Percentiles rank a stretch among this genome's conserved stretches.
Conservation (phyloP, 345 rosid species). For the Gossypium longicalyx region DNA sequence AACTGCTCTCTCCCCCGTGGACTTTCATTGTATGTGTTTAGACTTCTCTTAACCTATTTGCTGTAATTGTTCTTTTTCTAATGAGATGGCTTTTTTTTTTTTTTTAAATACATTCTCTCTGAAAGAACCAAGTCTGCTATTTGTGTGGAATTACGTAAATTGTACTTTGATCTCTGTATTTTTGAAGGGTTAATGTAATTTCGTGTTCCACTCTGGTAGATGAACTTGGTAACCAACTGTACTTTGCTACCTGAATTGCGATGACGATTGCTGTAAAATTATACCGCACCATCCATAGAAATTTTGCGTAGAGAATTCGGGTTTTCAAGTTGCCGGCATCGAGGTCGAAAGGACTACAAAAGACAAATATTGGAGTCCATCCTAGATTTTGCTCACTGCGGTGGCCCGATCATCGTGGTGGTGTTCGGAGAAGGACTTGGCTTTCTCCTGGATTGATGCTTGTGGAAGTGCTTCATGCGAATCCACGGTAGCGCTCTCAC, state of each 20-base stretch:
- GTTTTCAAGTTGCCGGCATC: slow-evolving; percentile 50
- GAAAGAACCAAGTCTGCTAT: no score
- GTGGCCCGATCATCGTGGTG: slow-evolving; percentile 42
- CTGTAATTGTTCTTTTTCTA: no score
- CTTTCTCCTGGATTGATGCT: slow-evolving; percentile 60
- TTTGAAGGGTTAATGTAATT: no score
- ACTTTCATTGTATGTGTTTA: no score
- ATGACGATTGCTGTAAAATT: neutral
- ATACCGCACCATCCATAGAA: neutral
- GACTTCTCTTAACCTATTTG: no score
- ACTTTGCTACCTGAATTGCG: neutral
- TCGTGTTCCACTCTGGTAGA: no score
- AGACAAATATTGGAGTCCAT: slow-evolving; percentile 69
- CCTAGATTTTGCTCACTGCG: slow-evolving; percentile 69
- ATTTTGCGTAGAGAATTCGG: neutral
- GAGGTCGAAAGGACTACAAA: slow-evolving; percentile 65
- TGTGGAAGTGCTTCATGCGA: slow-evolving; percentile 41
- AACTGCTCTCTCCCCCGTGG: no score
- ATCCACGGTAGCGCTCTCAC: slow-evolving; percentile 49
- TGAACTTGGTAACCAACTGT: no score
- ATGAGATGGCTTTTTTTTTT: no score
- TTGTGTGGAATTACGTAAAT: no score
- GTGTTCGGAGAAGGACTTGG: slow-evolving; percentile 51
- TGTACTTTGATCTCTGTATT: no score
- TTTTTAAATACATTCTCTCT: no score